Conservation (phyloP, 2,329 filamentous ascomycete species). For the Paramyrothecium roridum region DNA sequence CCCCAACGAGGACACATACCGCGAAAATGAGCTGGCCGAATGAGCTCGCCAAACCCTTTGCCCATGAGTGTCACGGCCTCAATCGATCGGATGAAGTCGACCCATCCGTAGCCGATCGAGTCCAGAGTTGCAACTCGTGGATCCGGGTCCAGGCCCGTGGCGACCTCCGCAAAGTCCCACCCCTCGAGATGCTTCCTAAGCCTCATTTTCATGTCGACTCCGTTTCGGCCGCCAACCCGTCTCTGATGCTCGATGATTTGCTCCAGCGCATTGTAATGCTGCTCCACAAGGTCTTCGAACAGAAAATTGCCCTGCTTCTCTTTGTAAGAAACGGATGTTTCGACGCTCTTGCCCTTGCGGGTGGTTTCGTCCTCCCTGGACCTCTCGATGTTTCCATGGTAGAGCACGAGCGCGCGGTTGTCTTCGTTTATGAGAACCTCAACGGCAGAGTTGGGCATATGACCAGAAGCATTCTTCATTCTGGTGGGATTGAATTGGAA, state of each 20-base stretch:
- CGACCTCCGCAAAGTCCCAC: conserved; percentile 24
- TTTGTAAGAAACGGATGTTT: background rate
- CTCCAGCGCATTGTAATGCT: conserved; percentile 14
- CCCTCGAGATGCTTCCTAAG: conserved; percentile 19
- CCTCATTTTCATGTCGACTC: conserved; percentile 3
- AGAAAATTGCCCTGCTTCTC: conserved; percentile 3
- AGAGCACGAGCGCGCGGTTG: background rate
- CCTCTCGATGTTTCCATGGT: background rate
- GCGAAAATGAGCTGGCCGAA: conserved; percentile 4
- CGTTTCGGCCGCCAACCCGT: conserved; percentile 5
- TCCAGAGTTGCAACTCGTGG: conserved; percentile 15
- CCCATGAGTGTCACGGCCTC: conserved; percentile 17
- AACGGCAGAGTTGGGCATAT: conserved; percentile 1
- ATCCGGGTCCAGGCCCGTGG: conserved; percentile 8
- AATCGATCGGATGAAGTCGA: conserved; percentile 17
- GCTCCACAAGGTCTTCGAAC: conserved; percentile 11
- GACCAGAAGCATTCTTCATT: conserved; percentile 1
- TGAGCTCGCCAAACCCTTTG: conserved; percentile 14
- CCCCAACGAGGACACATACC: background rate
- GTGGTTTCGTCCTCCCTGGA: background rate
- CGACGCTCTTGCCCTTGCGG: background rate
- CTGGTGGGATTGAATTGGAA: conserved; percentile 1
- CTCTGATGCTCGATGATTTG: conserved; percentile 20
- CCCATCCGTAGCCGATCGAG: conserved; percentile 11
- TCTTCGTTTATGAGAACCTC: conserved; percentile 3